Conservation (phyloP, 352 stramenopile genomes). For the Peronospora tabacina region DNA sequence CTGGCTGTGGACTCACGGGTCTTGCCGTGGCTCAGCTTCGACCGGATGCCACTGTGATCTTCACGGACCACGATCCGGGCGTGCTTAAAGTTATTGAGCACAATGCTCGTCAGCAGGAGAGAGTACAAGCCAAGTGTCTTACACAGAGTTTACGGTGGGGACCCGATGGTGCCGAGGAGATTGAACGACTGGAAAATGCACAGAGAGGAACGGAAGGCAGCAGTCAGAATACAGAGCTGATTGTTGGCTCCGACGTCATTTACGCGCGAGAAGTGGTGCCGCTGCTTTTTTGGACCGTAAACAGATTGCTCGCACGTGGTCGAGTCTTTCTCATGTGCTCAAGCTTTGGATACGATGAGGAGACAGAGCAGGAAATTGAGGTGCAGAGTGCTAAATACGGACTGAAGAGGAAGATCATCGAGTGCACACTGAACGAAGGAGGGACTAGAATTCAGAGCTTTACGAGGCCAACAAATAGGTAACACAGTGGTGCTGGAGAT, state of each 20-base stretch:
- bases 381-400: constrained; percentile 39
- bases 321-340: constrained; percentile 68
- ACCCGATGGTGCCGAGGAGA: constrained; percentile 45
- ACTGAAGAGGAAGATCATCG: constrained; percentile 42
- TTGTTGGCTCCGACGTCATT: constrained; percentile 75
- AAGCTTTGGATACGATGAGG: constrained; percentile 64
- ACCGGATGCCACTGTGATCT: constrained; percentile 53
- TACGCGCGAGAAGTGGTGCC: constrained; percentile 61
- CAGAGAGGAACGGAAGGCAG: constrained; percentile 9
- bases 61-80: constrained; percentile 76
- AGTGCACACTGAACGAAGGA: constrained; percentile 30
- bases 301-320: constrained; percentile 35
- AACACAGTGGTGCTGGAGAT: constrained; percentile 4
- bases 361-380: constrained; percentile 63
- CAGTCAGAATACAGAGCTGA: constrained; percentile 31
- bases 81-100: constrained; percentile 76
- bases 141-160: constrained; percentile 65
- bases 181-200: constrained; percentile 37
- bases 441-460: constrained; percentile 59
- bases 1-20: constrained; percentile 56
- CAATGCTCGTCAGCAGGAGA: constrained; percentile 54
- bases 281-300: constrained; percentile 71
- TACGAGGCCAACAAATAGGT: constrained; percentile 27
- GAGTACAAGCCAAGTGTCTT: constrained; percentile 42
- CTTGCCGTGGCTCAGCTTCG: constrained; percentile 56